Conservation (phyloP, 2,329 filamentous ascomycete genomes). For the Ascochyta fabae region DNA sequence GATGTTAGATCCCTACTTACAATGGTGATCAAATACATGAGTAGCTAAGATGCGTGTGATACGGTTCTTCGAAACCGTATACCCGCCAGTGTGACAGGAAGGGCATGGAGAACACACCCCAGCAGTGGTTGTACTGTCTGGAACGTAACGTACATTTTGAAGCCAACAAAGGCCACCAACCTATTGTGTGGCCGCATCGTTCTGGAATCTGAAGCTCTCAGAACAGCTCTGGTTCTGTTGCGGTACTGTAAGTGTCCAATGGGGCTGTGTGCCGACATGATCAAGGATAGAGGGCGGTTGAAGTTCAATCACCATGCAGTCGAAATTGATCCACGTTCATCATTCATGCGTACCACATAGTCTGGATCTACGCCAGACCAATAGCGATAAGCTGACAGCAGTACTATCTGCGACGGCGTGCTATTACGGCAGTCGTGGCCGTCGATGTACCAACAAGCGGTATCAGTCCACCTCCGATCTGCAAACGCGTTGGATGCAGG, state of each 20-base stretch:
- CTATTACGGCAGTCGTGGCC: not conserved
- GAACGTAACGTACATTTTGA: not conserved
- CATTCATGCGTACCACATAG: not conserved
- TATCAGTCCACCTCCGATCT: slow-evolving; percentile 11
- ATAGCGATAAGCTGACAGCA: slow-evolving; percentile 8
- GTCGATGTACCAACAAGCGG: slow-evolving; percentile 7
- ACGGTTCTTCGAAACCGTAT: too few relatives aligned
- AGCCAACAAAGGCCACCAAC: not conserved
- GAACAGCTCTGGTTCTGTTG: not conserved
- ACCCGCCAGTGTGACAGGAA: too few relatives aligned
- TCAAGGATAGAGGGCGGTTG: not conserved
- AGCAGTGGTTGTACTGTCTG: not conserved
- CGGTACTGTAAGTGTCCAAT: slow-evolving; percentile 1
- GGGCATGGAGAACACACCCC: not conserved
- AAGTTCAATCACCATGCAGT: not conserved
- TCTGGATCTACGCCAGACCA: slow-evolving; percentile 5
- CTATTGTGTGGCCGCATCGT: not conserved
- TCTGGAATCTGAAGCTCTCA: not conserved
- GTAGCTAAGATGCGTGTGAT: too few relatives aligned
- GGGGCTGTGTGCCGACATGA: slow-evolving; percentile 2
- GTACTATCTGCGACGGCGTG: slow-evolving; percentile 1
- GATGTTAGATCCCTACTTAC: too few relatives aligned
- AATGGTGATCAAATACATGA: too few relatives aligned
- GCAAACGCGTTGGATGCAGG: slow-evolving; percentile 10
- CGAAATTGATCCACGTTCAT: not conserved